phyloP scores from a whole-genome alignment of 176 grass and related monocot genomes.

The Panicum miliaceum region DNA sequence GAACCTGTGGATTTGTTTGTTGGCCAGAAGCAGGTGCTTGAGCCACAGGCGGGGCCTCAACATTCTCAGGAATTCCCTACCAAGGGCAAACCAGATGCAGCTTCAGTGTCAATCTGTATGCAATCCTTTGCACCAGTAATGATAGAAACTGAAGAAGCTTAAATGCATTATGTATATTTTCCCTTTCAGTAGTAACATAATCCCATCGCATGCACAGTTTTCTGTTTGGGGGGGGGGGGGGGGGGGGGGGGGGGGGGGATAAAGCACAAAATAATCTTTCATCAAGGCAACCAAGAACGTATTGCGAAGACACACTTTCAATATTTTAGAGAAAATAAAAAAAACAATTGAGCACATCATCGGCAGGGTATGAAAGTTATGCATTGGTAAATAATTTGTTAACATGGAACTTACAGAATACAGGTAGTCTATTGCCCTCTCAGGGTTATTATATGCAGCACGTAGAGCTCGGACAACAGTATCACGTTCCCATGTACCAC shows the following conservation, averaged over 20 bases:
- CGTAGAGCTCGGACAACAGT: constrained; percentile 84
- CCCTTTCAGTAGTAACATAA: not conserved
- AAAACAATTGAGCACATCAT: constrained; percentile 13
- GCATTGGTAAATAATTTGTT: not conserved
- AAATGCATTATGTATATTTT: not conserved
- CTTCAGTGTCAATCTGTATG: not conserved
- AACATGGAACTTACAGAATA: constrained; percentile 77
- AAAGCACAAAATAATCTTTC: not conserved
- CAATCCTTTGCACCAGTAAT: not conserved
- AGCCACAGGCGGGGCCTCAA: constrained; percentile 64
- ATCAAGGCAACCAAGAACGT: not conserved
- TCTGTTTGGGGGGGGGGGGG: not conserved
- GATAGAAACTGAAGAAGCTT: not conserved
- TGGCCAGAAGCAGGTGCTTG: constrained; percentile 56
- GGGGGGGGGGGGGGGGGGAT: not conserved
- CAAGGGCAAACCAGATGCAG: constrained; percentile 22
- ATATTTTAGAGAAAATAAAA: not conserved
- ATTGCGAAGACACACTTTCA: not conserved
- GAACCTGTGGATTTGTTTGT: constrained; percentile 50
- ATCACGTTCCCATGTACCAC: constrained; percentile 91
- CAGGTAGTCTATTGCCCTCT: constrained; percentile 94
- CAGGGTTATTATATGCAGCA: constrained; percentile 98
- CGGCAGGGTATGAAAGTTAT: constrained; percentile 16
- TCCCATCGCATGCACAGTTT: not conserved
- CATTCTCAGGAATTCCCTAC: constrained; percentile 88